Evolutionary conservation across 2,329 filamentous ascomycete species (phyloP), one percentile per base, ranked within the genome.

Genomic region (Hypoxylon sp.): DNA sequence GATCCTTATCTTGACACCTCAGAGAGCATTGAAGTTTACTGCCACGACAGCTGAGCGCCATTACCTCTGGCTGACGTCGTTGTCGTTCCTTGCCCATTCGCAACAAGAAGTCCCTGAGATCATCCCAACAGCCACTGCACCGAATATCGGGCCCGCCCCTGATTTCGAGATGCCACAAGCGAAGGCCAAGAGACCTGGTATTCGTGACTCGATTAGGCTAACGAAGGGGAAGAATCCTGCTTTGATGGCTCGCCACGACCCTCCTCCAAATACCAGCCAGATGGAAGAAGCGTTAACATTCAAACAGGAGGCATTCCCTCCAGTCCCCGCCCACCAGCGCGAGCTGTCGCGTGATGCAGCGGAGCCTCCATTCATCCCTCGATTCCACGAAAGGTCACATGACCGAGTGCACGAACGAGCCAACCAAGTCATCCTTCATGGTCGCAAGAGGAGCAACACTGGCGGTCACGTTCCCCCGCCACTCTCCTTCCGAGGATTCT

Each of bases 11-110:
- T 81, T 99, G 55, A 99, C 96, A 3, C 95, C 96, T 0, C 92
- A 97, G 75, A 89, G 96, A 74, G 96, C 96, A 1, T 86, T 99
- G 64, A 99, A 99, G 78, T 98, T 99, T 79, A 99, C 96, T 0
- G 93, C 96, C 0, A 84, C 87, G 14, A 91, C 90, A 22, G 84
- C 91, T 35, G 96, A 98, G 72, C 90, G 96, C 14, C 96, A 99
- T 80, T 97, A 97, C 76, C 83, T 98, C 54, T 99, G 96, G 96
- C 84, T 99, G 64, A 98, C 94, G 20, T 94, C 96, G 0, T 85
- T 99, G 20, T 97, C 95, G 0, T 99, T 98, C 87, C 85, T 99
- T 33, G 95, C 95, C 11, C 94, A 98, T 78, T 97, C 95, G 0
- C 89, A 91, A 14, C 91, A 95, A 75, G 90, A 91, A 0, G 86